A percentile compares a stretch with the other conserved stretches of the same genome.
Evolutionary conservation across 106 monocot genomes (phyloP).

Genomic region (Phalaenopsis aphrodite): DNA sequence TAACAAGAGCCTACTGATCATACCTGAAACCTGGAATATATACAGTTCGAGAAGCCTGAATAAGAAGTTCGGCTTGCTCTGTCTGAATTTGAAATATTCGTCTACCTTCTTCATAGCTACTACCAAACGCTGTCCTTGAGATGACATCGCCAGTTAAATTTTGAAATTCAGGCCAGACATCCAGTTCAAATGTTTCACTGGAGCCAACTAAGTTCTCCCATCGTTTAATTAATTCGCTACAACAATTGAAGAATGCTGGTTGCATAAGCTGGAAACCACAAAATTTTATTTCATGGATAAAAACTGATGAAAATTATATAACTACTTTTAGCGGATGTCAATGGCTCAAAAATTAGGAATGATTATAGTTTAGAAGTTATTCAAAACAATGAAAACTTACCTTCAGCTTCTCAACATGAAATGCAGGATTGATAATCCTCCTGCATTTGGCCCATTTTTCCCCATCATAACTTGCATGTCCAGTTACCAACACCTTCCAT

Average conservation of each 20-base stretch:
- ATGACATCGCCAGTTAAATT: conserved; percentile 8
- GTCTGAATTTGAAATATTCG: conserved; percentile 7
- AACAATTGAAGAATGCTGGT: conserved; percentile 45
- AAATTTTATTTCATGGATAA: neutral
- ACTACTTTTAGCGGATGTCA: no score
- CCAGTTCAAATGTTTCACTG: conserved; percentile 20
- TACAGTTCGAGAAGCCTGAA: neutral
- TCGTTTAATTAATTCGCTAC: conserved; percentile 28
- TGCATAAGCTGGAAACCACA: conserved; percentile 35
- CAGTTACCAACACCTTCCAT: conserved; percentile 13
- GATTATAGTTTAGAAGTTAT: no score
- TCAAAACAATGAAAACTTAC: conserved; percentile 12
- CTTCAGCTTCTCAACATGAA: conserved; percentile 71
- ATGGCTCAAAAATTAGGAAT: no score
- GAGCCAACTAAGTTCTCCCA: conserved; percentile 25
- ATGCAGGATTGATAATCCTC: conserved; percentile 77
- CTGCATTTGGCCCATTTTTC: conserved; percentile 72
- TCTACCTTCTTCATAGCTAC: conserved; percentile 9
- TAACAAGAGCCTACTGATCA: neutral
- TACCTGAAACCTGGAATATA: conserved; percentile 23
- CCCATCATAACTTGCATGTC: conserved; percentile 43
- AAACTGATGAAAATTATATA: no score
- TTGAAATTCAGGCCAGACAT: conserved; percentile 19
- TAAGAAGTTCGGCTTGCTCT: neutral
- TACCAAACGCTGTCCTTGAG: conserved; percentile 9